Percentiles rank a stretch among this genome's conserved stretches.
These are phyloP conservation scores for Styphnolobium japonicum DNA, from an alignment of 306 rosid genomes.

Conservation along the genomic window DNA sequence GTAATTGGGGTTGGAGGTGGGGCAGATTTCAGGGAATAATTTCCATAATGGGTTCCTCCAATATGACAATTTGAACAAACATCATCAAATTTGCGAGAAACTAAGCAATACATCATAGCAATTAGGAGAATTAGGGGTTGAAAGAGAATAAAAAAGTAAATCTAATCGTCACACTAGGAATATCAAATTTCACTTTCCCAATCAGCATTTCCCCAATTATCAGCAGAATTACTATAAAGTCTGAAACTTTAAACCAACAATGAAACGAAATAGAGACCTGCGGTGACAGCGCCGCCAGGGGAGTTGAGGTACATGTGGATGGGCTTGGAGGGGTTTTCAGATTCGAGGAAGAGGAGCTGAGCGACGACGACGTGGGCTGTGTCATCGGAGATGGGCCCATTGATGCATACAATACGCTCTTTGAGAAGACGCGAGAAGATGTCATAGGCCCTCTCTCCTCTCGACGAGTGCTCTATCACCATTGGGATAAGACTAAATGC, in stretches of 20 bases:
- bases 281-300: slow-evolving; percentile 96
- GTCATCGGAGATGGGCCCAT: slow-evolving; percentile 88
- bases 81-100: neutral
- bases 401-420: slow-evolving; percentile 95
- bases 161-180: neutral
- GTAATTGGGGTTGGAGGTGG: neutral
- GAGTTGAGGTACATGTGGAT: slow-evolving; percentile 89
- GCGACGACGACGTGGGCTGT: slow-evolving; percentile 97
- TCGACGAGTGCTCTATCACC: slow-evolving; percentile 94
- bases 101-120: neutral
- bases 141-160: neutral
- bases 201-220: too few species aligned
- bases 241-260: too few species aligned
- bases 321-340: slow-evolving; percentile 94
- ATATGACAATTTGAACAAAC: neutral
- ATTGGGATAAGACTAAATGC: slow-evolving; percentile 69
- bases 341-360: slow-evolving; percentile 93
- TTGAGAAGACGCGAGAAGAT: slow-evolving; percentile 97
- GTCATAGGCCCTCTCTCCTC: slow-evolving; percentile 97
- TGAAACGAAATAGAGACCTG: too few species aligned
- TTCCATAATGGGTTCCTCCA: neutral
- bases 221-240: too few species aligned
- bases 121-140: neutral
- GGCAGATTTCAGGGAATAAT: neutral
- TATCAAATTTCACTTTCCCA: neutral